Evolutionary conservation across 257 asterid species (phyloP).

Genomic region (Solanum paucissectum): DNA sequence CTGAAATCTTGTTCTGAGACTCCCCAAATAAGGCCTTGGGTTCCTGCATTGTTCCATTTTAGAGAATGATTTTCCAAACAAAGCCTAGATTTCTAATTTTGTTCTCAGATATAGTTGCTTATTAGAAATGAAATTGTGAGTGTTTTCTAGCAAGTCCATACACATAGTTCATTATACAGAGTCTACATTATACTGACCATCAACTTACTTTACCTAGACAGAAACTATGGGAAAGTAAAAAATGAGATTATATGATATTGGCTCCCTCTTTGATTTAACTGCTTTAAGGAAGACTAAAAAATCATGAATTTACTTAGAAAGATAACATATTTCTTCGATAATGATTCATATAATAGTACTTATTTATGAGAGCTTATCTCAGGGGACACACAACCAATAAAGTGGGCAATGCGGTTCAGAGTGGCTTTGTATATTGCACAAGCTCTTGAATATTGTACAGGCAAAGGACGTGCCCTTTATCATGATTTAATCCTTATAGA

Average conservation of each 20-base stretch:
- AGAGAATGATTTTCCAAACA: neutral
- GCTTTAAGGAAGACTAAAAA: neutral
- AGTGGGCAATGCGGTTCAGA: conserved; percentile 74
- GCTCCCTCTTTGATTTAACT: neutral
- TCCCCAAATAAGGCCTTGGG: neutral
- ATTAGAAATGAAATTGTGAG: neutral
- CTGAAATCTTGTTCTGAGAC: neutral
- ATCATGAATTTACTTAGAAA: neutral
- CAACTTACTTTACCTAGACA: neutral
- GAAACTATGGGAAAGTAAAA: neutral
- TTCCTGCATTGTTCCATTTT: neutral
- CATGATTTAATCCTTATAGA: conserved; percentile 25
- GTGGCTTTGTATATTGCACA: conserved; percentile 51
- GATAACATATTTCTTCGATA: neutral
- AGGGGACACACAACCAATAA: conserved; percentile 71
- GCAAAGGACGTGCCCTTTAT: conserved; percentile 43
- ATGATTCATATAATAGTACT: neutral
- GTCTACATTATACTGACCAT: neutral
- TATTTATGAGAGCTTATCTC: neutral
- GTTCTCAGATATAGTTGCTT: neutral
- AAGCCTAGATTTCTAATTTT: neutral
- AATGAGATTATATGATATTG: neutral
- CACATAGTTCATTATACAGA: neutral
- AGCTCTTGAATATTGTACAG: conserved; percentile 52
- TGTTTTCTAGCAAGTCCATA: neutral